Evolutionary conservation across 768 basidiomycete species (phyloP).

Genomic region (Rhizopogon rudus): DNA sequence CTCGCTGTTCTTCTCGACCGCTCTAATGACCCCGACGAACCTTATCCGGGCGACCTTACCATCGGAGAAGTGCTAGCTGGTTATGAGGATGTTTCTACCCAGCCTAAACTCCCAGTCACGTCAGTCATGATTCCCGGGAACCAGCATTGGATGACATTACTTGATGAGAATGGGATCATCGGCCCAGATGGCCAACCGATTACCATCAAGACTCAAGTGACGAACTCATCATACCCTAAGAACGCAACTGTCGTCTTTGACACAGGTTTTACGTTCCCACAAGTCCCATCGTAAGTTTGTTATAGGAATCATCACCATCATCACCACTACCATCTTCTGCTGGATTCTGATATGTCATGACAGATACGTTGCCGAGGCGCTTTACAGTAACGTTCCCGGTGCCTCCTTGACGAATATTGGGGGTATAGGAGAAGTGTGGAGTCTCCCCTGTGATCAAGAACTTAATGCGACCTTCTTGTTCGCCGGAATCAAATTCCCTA

Average conservation of each 20-base stretch:
- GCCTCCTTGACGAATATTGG: conserved; percentile 41
- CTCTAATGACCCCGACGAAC: conserved; percentile 44
- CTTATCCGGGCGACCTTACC: conserved; percentile 56
- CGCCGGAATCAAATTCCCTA: conserved; percentile 47
- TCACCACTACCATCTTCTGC: conserved; percentile 1
- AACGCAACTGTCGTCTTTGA: conserved; percentile 63
- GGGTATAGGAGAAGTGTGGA: conserved; percentile 46
- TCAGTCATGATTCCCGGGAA: conserved; percentile 29
- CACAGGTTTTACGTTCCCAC: conserved; percentile 65
- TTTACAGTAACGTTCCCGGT: conserved; percentile 53
- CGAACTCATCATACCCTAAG: conserved; percentile 32
- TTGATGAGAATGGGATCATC: conserved; percentile 58
- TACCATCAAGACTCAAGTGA: conserved; percentile 40
- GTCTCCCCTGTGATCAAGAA: conserved; percentile 57
- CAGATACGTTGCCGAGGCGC: conserved; percentile 50
- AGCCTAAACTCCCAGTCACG: conserved; percentile 49
- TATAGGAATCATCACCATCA: neutral
- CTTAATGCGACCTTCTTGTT: conserved; percentile 66
- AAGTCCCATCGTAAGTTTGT: conserved; percentile 45
- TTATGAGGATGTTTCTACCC: conserved; percentile 42
- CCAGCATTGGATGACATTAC: conserved; percentile 63
- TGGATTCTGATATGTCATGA: conserved; percentile 9
- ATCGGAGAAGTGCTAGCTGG: conserved; percentile 53
- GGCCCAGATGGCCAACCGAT: conserved; percentile 56
- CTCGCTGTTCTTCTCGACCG: conserved; percentile 64